These are phyloP conservation scores for Pholiota adiposa DNA, from an alignment of 1,284 basidiomycete genomes.

Conservation along the genomic window DNA sequence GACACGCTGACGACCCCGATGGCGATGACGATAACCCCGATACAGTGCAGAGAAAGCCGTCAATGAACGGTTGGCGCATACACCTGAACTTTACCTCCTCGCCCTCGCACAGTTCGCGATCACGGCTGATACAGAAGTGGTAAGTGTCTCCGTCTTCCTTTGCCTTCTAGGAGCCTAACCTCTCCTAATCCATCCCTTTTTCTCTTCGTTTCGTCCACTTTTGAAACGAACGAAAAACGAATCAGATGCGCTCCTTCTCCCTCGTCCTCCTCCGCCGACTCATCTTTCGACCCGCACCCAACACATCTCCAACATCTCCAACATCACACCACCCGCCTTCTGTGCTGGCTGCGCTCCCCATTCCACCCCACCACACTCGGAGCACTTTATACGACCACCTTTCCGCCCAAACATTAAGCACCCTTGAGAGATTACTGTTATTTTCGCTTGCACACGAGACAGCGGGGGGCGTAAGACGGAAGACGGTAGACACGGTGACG, in stretches of 20 bases:
- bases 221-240: too few relatives aligned
- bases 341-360: constrained; percentile 48
- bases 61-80: constrained; percentile 74
- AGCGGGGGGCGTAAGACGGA: constrained; percentile 58
- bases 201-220: too few relatives aligned
- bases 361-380: constrained; percentile 26
- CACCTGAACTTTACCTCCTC: constrained; percentile 76
- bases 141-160: constrained; percentile 36
- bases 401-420: constrained; percentile 62
- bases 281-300: constrained; percentile 56
- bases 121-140: constrained; percentile 73
- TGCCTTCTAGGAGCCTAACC: too few relatives aligned
- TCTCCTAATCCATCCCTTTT: too few relatives aligned
- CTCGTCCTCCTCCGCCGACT: constrained; percentile 76
- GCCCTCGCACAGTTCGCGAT: constrained; percentile 77
- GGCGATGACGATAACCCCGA: too few relatives aligned
- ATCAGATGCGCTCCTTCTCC: constrained; percentile 78
- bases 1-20: too few relatives aligned
- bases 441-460: constrained; percentile 68
- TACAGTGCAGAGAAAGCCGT: constrained; percentile 82
- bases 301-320: constrained; percentile 54
- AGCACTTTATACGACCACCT: constrained; percentile 75
- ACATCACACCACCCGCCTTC: constrained; percentile 39
- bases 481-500: constrained; percentile 72
- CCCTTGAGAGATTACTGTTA: constrained; percentile 72